Conservation (phyloP, 441 rosid genomes). For the Bocquillonia castaneifolia region DNA sequence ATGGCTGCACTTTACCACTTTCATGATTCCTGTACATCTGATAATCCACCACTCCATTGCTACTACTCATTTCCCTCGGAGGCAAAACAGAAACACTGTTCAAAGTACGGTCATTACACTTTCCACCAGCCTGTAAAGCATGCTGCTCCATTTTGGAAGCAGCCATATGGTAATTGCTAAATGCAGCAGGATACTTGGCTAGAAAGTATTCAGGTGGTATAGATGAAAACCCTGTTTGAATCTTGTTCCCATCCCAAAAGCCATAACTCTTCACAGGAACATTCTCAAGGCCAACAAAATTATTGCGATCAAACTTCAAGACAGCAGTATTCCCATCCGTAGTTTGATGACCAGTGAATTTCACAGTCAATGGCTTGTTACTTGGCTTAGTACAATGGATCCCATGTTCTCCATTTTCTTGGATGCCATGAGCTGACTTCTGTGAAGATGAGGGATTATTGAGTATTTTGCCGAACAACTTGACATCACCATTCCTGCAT, state of each 20-base stretch:
- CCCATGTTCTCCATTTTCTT: slow-evolving; percentile 40
- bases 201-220: slow-evolving; percentile 69
- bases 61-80: slow-evolving; percentile 33
- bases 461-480: slow-evolving; percentile 82
- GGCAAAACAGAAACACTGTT: slow-evolving; percentile 37
- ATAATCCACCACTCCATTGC: slow-evolving; percentile 46
- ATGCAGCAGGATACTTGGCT: slow-evolving; percentile 80
- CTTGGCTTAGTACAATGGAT: slow-evolving; percentile 29
- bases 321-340: slow-evolving; percentile 27
- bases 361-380: slow-evolving; percentile 41
- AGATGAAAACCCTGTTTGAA: slow-evolving; percentile 67
- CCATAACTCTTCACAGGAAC: slow-evolving; percentile 64
- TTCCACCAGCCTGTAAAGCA: slow-evolving; percentile 32
- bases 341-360: slow-evolving; percentile 34
- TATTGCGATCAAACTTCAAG: slow-evolving; percentile 43
- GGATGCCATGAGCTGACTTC: slow-evolving; percentile 23
- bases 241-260: slow-evolving; percentile 82
- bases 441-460: slow-evolving; percentile 33
- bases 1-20: slow-evolving; percentile 33
- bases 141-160: slow-evolving; percentile 46
- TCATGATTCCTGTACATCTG: slow-evolving; percentile 40
- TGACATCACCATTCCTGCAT: slow-evolving; percentile 63
- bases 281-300: slow-evolving; percentile 52
- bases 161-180: slow-evolving; percentile 34
- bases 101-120: slow-evolving; percentile 30